Conservation (phyloP, 208 protist species). For the Willaertia magna region DNA sequence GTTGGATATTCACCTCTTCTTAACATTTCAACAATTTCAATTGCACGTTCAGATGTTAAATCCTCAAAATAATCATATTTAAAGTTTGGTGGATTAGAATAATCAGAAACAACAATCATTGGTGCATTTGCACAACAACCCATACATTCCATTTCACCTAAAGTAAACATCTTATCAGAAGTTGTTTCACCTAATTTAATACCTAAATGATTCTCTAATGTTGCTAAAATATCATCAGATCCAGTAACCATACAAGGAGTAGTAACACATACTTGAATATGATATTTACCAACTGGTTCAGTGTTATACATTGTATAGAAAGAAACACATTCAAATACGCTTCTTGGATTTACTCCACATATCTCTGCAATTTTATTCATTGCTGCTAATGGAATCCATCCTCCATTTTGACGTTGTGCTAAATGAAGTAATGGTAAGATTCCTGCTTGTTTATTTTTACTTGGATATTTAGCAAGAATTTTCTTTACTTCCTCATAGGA, state of each 20-base stretch:
- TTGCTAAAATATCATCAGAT: slow-evolving; percentile 61
- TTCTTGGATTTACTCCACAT: slow-evolving; percentile 69
- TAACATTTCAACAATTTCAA: slow-evolving; percentile 16
- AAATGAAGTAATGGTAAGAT: slow-evolving; percentile 26
- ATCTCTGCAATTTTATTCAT: slow-evolving; percentile 85
- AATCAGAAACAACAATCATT: slow-evolving; percentile 77
- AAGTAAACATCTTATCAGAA: slow-evolving; percentile 38
- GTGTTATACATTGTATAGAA: slow-evolving; percentile 88
- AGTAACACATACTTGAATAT: slow-evolving; percentile 73
- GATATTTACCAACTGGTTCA: slow-evolving; percentile 76
- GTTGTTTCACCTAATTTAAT: slow-evolving; percentile 27
- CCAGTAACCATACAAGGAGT: slow-evolving; percentile 79
- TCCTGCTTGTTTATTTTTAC: neutral
- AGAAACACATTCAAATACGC: slow-evolving; percentile 73
- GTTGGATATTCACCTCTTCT: slow-evolving; percentile 1
- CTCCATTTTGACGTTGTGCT: slow-evolving; percentile 68
- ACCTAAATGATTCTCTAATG: slow-evolving; percentile 56
- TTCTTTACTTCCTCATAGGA: slow-evolving; percentile 68
- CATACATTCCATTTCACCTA: slow-evolving; percentile 83
- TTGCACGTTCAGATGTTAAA: slow-evolving; percentile 7
- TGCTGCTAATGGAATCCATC: slow-evolving; percentile 73
- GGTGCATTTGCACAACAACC: slow-evolving; percentile 79
- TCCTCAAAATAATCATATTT: slow-evolving; percentile 19
- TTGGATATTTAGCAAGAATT: slow-evolving; percentile 75
- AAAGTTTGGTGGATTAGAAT: slow-evolving; percentile 27